Conservation (phyloP, 495 filamentous ascomycete genomes). For the Penicillium canescens region DNA sequence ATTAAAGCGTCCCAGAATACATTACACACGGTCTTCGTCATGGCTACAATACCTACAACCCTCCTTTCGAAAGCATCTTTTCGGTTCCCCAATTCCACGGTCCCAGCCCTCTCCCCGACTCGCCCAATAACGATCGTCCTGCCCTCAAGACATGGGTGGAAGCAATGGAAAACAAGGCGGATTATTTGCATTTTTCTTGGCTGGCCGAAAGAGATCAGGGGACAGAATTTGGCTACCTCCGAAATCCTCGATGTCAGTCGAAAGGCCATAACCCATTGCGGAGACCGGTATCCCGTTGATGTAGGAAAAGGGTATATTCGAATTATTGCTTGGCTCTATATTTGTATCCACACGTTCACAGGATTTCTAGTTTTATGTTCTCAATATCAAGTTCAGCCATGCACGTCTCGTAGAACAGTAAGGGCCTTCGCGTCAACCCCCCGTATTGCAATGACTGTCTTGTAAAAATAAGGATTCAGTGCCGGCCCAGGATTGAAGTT, state of each 20-base stretch:
- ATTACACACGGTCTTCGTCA: not conserved
- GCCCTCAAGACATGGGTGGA: not conserved
- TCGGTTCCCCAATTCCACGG: not conserved
- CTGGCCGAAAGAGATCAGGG: too few species aligned
- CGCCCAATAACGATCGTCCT: not conserved
- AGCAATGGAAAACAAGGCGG: not conserved
- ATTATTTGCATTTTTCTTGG: too few species aligned
- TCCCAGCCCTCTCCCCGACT: not conserved
- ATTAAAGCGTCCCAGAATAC: not conserved
- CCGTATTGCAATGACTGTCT: not conserved
- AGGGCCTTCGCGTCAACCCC: not conserved
- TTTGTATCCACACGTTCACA: not conserved
- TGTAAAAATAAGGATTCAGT: not conserved
- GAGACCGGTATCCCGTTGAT: too few species aligned
- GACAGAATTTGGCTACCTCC: too few species aligned
- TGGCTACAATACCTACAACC: not conserved
- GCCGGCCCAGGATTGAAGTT: not conserved
- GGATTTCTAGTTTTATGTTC: not conserved
- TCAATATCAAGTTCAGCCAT: not conserved
- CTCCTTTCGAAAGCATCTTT: not conserved
- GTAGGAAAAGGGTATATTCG: too few species aligned
- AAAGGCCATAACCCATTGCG: too few species aligned
- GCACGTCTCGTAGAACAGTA: not conserved
- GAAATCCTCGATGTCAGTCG: too few species aligned
- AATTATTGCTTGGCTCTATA: not conserved